These are phyloP conservation scores for Stephanodiscus triporus DNA, from an alignment of 108 stramenopile species.

Conservation along the genomic window DNA sequence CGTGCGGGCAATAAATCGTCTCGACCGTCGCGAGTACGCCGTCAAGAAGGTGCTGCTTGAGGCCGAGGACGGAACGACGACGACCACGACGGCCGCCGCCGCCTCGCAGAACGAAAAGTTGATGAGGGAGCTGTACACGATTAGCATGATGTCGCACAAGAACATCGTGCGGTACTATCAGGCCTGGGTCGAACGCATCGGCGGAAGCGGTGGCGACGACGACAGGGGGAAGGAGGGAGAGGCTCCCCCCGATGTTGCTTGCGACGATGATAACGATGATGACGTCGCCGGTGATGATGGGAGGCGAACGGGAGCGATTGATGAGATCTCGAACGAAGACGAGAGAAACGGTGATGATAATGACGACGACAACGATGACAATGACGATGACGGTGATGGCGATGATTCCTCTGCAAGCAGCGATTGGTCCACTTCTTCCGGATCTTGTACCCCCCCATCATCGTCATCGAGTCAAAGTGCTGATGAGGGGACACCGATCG, in stretches of 20 bases:
- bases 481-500: not conserved
- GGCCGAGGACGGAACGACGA: constrained; percentile 20
- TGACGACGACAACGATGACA: constrained; percentile 19
- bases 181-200: constrained; percentile 65
- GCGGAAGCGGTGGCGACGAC: constrained; percentile 14
- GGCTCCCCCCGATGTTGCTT: not conserved
- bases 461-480: constrained; percentile 7
- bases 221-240: constrained; percentile 7
- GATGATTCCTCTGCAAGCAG: constrained; percentile 16
- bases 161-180: constrained; percentile 87
- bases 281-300: constrained; percentile 18
- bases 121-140: constrained; percentile 80
- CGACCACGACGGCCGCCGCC: constrained; percentile 17
- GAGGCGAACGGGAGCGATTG: constrained; percentile 5
- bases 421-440: constrained; percentile 17
- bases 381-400: constrained; percentile 20
- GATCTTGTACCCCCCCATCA: constrained; percentile 12
- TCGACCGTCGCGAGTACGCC: constrained; percentile 82
- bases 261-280: constrained; percentile 15
- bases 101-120: constrained; percentile 75
- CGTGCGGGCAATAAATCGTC: constrained; percentile 76
- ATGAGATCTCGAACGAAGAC: constrained; percentile 13
- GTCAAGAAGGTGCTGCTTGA: constrained; percentile 80
- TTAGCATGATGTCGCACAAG: constrained; percentile 82
- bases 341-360: constrained; percentile 9